Evolutionary conservation across 257 asterid genomes (phyloP).

Genomic region (Knoxia roxburghii): DNA sequence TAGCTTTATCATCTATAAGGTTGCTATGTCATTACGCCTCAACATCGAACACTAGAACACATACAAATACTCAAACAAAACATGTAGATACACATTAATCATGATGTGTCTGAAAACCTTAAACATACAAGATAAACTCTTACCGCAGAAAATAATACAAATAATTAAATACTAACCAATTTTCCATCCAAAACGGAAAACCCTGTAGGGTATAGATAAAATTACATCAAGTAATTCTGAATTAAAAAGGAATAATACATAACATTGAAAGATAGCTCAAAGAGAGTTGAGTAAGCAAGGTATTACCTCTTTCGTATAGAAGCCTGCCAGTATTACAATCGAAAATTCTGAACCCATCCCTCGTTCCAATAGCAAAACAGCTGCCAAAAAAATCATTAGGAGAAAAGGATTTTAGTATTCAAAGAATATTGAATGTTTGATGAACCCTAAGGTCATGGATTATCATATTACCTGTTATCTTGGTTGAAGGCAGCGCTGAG

Average conservation of each 20-base stretch:
- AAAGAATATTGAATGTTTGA: not conserved
- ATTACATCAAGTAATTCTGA: not conserved
- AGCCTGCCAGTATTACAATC: slow-evolving; percentile 71
- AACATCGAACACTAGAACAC: not conserved
- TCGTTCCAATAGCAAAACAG: slow-evolving; percentile 84
- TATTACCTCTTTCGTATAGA: slow-evolving; percentile 70
- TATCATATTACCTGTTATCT: slow-evolving; percentile 53
- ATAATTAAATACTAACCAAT: not conserved
- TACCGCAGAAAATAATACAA: too few relatives aligned
- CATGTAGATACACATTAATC: too few relatives aligned
- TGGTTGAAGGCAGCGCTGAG: slow-evolving; percentile 88
- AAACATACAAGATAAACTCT: too few relatives aligned
- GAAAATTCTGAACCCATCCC: slow-evolving; percentile 66
- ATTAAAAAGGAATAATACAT: not conserved
- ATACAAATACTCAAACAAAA: too few relatives aligned
- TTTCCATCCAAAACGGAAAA: not conserved
- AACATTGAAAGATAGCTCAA: not conserved
- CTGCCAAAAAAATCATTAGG: slow-evolving; percentile 25
- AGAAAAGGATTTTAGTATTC: not conserved
- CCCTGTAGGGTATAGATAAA: not conserved
- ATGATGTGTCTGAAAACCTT: too few relatives aligned
- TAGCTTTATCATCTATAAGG: not conserved
- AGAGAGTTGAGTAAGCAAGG: not conserved
- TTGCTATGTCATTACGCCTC: not conserved
- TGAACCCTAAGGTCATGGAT: not conserved